Evolutionary conservation across 768 basidiomycete genomes (phyloP).

Genomic region (Grammothele lineata): DNA sequence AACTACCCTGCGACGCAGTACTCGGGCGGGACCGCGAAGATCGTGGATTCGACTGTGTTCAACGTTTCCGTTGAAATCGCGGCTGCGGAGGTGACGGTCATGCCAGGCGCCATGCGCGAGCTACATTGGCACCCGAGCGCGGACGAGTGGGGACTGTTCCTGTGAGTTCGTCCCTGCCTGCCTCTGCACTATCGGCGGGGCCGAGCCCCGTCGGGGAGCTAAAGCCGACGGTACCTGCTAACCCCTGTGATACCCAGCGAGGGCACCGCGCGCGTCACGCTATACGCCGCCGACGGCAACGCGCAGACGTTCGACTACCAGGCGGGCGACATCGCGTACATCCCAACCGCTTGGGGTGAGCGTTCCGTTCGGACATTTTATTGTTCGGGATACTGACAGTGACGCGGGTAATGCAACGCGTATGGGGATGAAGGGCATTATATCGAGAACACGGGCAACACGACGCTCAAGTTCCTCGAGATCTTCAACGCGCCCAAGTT

Average conservation of each 20-base stretch:
- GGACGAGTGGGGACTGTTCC: conserved; percentile 58
- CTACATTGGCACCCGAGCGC: conserved; percentile 70
- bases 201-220: neutral
- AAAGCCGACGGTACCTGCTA: neutral
- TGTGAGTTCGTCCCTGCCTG: conserved; percentile 33
- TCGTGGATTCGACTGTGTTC: conserved; percentile 49
- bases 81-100: conserved; percentile 52
- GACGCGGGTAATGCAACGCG: too few species aligned
- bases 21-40: conserved; percentile 45
- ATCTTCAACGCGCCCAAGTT: conserved; percentile 30
- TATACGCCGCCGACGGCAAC: conserved; percentile 49
- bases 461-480: conserved; percentile 33
- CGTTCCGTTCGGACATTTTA: too few species aligned
- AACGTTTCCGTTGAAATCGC: conserved; percentile 43
- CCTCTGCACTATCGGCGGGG: neutral
- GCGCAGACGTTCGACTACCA: conserved; percentile 56
- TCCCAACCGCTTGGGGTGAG: conserved; percentile 45
- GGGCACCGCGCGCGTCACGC: conserved; percentile 49
- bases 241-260: conserved; percentile 30
- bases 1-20: conserved; percentile 39
- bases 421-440: conserved; percentile 27
- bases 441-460: conserved; percentile 35
- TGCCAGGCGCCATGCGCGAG: conserved; percentile 54
- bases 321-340: conserved; percentile 39
- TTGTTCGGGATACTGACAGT: too few species aligned